Evolutionary conservation across 768 basidiomycete genomes (phyloP), one percentile per base, ranked within the genome.

Genomic region (Pholiota conissans): DNA sequence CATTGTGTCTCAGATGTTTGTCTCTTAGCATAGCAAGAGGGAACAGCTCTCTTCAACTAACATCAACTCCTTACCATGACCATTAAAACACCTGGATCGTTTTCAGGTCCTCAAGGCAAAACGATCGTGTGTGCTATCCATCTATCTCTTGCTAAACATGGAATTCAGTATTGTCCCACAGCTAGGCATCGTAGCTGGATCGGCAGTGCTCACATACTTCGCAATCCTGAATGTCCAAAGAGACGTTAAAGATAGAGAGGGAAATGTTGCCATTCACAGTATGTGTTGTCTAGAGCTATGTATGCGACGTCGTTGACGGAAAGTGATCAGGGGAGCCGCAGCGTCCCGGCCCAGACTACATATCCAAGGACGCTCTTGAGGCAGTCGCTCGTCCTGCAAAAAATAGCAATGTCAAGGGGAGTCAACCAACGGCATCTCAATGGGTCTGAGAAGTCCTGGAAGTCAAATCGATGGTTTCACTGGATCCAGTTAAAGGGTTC

Each of bases 341-440:
- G n/a, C n/a, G n/a, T n/a, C n/a, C n/a, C n/a, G n/a, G n/a, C n/a
- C n/a, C n/a, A 1, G 22, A 30, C 32, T 60, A 63, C 14, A 52
- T 46, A 14, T 35, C 56, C 2, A 62, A 50, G 26, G 65, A 65
- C 45, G 65, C 65, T 16, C 26, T 65, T 3, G 6, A 24, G 8
- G 56, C 51, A 5, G 42, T 24, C 1, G n/a, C 34, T 20, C 60
- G 59, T 46, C 58, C 62, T n/a, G 62, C 65, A 1, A 65, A 65
- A 40, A 63, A 65, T 39, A 61, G 57, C 3, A 57, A 65, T 20
- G 57, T 52, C 14, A 65, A 63, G 49, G 65, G 65, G 1, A 50
- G 54, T 29, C 29, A 48, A 42, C 65, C 64, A 3, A 47, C 37
- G 7, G 58, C 65, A 11, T 54, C n/a, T n/a, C n/a, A n/a, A 50